Percentiles rank a stretch among this genome's conserved stretches.
Evolutionary conservation across 2,329 filamentous ascomycete species (phyloP).

Genomic region (Teratosphaeria viscida): DNA sequence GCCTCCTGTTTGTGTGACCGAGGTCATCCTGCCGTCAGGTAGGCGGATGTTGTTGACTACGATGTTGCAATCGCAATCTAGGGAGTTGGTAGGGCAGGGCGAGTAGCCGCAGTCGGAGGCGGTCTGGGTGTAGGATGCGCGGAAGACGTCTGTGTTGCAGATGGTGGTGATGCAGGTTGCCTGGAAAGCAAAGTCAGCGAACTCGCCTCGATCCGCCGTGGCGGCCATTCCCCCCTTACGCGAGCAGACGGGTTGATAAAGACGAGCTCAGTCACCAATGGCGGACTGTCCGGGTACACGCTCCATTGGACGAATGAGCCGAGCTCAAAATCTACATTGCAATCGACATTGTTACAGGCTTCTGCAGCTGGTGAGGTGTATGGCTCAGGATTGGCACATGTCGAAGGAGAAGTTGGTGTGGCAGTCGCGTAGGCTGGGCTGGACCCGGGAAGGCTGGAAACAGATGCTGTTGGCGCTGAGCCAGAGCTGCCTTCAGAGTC

Average conservation of each 20-base stretch:
- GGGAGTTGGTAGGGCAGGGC: constrained; percentile 14
- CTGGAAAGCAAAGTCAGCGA: background rate
- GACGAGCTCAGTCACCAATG: constrained; percentile 7
- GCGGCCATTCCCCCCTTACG: background rate
- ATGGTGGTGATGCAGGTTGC: constrained; percentile 13
- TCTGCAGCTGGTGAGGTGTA: constrained; percentile 1
- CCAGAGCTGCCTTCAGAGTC: background rate
- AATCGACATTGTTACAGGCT: constrained; percentile 8
- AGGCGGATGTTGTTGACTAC: constrained; percentile 12
- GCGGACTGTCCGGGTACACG: constrained; percentile 1
- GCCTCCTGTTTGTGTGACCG: constrained; percentile 11
- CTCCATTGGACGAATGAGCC: constrained; percentile 12
- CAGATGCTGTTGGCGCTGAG: background rate
- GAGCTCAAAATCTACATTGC: constrained; percentile 11
- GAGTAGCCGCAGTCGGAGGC: constrained; percentile 4
- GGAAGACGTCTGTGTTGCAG: constrained; percentile 14
- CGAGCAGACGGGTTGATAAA: constrained; percentile 9
- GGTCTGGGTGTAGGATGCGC: constrained; percentile 8
- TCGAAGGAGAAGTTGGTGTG: background rate
- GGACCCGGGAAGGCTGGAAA: background rate
- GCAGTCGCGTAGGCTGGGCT: background rate
- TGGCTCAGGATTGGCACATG: constrained; percentile 1
- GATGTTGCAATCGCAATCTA: constrained; percentile 15
- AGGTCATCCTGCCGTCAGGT: constrained; percentile 7
- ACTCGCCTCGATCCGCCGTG: background rate